Conservation (phyloP, 352 stramenopile genomes). For the Globisporangium apiculatum region DNA sequence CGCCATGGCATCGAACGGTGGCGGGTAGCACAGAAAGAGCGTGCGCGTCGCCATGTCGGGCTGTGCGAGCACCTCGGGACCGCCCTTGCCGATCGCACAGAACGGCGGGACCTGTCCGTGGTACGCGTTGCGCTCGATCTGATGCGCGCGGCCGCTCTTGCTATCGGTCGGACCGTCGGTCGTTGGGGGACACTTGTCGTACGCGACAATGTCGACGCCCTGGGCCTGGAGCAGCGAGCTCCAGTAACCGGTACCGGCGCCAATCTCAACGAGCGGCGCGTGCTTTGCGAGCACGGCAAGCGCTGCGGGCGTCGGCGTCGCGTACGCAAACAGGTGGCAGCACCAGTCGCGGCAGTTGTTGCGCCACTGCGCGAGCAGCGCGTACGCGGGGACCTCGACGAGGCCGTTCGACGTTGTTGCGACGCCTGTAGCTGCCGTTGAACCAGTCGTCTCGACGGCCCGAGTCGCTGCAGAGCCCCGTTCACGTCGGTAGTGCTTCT, state of each 20-base stretch:
- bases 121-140: slow-evolving; percentile 35
- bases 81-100: slow-evolving; percentile 43
- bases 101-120: slow-evolving; percentile 64
- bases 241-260: slow-evolving; percentile 89
- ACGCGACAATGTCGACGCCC: slow-evolving; percentile 70
- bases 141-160: slow-evolving; percentile 8
- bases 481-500: slow-evolving; percentile 55
- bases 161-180: slow-evolving; percentile 5
- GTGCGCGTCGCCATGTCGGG: slow-evolving; percentile 28
- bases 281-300: slow-evolving; percentile 41
- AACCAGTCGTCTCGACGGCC: not conserved
- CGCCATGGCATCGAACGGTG: slow-evolving; percentile 58
- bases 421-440: not conserved
- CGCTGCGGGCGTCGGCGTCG: slow-evolving; percentile 50
- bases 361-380: slow-evolving; percentile 63
- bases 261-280: slow-evolving; percentile 80
- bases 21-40: slow-evolving; percentile 70
- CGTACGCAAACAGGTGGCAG: slow-evolving; percentile 69
- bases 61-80: slow-evolving; percentile 46
- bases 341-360: slow-evolving; percentile 75
- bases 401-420: slow-evolving; percentile 15
- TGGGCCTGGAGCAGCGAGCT: slow-evolving; percentile 55
- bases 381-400: slow-evolving; percentile 51
- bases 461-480: slow-evolving; percentile 12
- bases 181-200: slow-evolving; percentile 47